Evolutionary conservation across 164 flowering plant species (phyloP).

Genomic region (Annona squamosa): DNA sequence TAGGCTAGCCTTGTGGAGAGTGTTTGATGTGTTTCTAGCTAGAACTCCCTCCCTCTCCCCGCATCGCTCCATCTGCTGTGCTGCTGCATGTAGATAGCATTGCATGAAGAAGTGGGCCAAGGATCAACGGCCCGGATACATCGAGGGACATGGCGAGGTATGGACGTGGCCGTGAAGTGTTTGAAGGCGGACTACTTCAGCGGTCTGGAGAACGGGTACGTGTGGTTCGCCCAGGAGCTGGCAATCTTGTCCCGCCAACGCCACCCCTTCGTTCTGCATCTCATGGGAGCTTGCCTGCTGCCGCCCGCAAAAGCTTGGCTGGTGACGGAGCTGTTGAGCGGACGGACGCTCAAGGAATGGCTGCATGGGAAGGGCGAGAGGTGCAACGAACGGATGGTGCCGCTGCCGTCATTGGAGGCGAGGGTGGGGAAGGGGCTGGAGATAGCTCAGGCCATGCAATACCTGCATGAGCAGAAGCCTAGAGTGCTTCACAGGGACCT

Average conservation of each 20-base stretch:
- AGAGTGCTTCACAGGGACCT: slow-evolving; percentile 55
- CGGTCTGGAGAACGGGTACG: slow-evolving; percentile 23
- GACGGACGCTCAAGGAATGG: slow-evolving; percentile 51
- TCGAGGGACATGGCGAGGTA: slow-evolving; percentile 54
- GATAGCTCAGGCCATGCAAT: slow-evolving; percentile 64
- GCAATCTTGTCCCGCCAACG: slow-evolving; percentile 43
- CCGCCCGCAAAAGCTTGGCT: slow-evolving; percentile 60
- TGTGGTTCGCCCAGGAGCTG: slow-evolving; percentile 54
- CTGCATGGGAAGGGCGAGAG: slow-evolving; percentile 47
- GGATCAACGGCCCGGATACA: slow-evolving; percentile 53
- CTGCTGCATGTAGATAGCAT: slow-evolving; percentile 32
- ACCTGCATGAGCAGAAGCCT: slow-evolving; percentile 56
- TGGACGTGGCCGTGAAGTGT: slow-evolving; percentile 63
- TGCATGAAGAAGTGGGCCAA: slow-evolving; percentile 38
- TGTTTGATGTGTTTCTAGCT: not conserved
- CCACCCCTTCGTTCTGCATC: slow-evolving; percentile 53
- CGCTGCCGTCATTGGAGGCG: slow-evolving; percentile 42
- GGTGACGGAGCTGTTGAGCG: slow-evolving; percentile 42
- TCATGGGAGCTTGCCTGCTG: slow-evolving; percentile 55
- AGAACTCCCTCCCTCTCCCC: no score
- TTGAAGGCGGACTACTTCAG: slow-evolving; percentile 40
- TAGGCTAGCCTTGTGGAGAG: not conserved
- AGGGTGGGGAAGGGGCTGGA: slow-evolving; percentile 47
- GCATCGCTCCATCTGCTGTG: no score
- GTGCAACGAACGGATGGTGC: slow-evolving; percentile 23